Conservation (phyloP, 1,284 basidiomycete species). For the Phylloboletellus chloephorus region DNA sequence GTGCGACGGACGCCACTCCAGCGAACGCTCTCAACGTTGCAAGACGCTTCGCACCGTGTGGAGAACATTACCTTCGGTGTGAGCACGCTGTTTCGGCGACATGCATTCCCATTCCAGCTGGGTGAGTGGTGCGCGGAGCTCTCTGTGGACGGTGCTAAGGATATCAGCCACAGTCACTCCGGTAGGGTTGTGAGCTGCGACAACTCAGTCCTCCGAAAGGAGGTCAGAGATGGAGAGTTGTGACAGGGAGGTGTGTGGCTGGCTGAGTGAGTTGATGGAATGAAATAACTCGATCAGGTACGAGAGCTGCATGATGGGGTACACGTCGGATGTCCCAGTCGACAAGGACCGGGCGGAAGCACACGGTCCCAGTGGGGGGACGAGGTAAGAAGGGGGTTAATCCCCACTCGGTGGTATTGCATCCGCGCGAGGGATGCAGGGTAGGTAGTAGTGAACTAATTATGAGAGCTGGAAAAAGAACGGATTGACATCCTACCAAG, state of each 20-base stretch:
- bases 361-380: conserved; percentile 13
- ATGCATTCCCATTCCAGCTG: conserved; percentile 39
- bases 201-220: conserved; percentile 38
- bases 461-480: not conserved
- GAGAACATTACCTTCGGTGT: conserved; percentile 40
- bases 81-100: conserved; percentile 37
- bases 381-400: conserved; percentile 21
- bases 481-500: not conserved
- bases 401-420: conserved; percentile 14
- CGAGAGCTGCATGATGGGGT: conserved; percentile 33
- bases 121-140: conserved; percentile 35
- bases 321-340: conserved; percentile 46
- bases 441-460: not conserved
- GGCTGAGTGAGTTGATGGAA: conserved; percentile 33
- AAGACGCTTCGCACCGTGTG: conserved; percentile 34
- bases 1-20: conserved; percentile 40
- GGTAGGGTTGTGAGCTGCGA: conserved; percentile 28
- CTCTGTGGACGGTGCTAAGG: conserved; percentile 39
- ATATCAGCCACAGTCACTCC: conserved; percentile 48
- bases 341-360: conserved; percentile 22
- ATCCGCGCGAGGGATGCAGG: conserved; percentile 12
- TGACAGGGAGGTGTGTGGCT: conserved; percentile 41
- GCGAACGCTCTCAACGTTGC: conserved; percentile 32
- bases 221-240: conserved; percentile 40
- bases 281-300: conserved; percentile 12